These are phyloP conservation scores for Leucoagaricus sp. DNA, from an alignment of 1,284 basidiomycete species.

Conservation along the genomic window DNA sequence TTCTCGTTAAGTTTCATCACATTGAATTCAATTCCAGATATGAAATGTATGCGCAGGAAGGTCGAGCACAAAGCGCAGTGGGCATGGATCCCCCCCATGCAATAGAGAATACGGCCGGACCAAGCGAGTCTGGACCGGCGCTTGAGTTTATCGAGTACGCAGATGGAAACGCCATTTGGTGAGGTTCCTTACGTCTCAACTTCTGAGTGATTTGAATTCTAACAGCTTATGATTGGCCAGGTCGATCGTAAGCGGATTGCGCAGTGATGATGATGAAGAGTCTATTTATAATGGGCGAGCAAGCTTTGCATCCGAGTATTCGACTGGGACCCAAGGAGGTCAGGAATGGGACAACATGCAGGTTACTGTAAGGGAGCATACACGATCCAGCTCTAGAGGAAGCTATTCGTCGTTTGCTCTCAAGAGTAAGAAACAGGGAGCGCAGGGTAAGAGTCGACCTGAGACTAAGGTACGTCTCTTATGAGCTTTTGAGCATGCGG, in stretches of 20 bases:
- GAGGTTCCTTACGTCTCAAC: slow-evolving; percentile 32
- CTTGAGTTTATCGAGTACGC: slow-evolving; percentile 79
- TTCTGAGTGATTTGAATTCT: slow-evolving; percentile 7
- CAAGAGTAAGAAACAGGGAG: slow-evolving; percentile 49
- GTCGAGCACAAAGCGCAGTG: slow-evolving; percentile 31
- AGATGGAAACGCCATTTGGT: slow-evolving; percentile 84
- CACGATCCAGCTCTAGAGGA: slow-evolving; percentile 62
- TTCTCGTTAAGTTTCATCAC: slow-evolving; percentile 19
- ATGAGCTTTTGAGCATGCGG: slow-evolving; percentile 5
- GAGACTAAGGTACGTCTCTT: slow-evolving; percentile 70
- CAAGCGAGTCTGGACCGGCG: slow-evolving; percentile 56
- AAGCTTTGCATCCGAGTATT: slow-evolving; percentile 77
- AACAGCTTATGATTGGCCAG: slow-evolving; percentile 36
- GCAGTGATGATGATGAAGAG: slow-evolving; percentile 68
- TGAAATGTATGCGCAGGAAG: slow-evolving; percentile 76
- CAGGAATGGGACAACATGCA: slow-evolving; percentile 53
- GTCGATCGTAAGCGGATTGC: slow-evolving; percentile 80
- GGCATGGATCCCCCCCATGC: slow-evolving; percentile 28
- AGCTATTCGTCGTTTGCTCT: slow-evolving; percentile 64
- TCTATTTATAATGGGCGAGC: slow-evolving; percentile 62
- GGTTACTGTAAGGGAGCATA: slow-evolving; percentile 73
- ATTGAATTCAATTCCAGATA: slow-evolving; percentile 50
- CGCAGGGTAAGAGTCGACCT: slow-evolving; percentile 56
- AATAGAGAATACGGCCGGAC: slow-evolving; percentile 23
- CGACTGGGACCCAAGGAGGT: slow-evolving; percentile 45